Evolutionary conservation across 2,329 filamentous ascomycete genomes (phyloP), one percentile per base, ranked within the genome.

Genomic region (Colletotrichum sp.): DNA sequence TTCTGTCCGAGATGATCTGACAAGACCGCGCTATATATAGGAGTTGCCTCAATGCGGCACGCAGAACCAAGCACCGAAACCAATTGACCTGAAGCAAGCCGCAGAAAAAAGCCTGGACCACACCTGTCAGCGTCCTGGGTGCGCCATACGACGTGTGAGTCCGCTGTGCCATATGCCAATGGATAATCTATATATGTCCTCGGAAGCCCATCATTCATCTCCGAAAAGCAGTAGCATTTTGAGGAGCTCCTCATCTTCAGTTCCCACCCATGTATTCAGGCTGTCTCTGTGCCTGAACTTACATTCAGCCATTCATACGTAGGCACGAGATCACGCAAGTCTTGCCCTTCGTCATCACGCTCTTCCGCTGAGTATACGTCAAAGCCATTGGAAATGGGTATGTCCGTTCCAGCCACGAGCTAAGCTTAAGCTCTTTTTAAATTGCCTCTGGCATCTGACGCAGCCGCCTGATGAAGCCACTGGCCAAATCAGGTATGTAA

Each of bases 21-120:
- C 18, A 48, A 43, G 18, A n/a, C 18, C 39, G 39, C 39, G 3
- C 0, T 43, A 0, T 12, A 43, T 43, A 6, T n/a, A 6, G 9
- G 3, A 6, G 3, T n/a, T 2, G 1, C 5, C 39, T 43, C 0
- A 10, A 4, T 8, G 36, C 7, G 18, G 18, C 1, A 1, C 18
- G 39, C 39, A 43, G 18, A 43, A n/a, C 18, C 0, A 12, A n/a
- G 39, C 1, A n/a, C 9, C 0, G 3, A 12, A 10, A n/a, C 3
- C 39, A 43, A 3, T n/a, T 43, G 3, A 3, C 39, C 39, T 43
- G 39, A 48, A 48, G 43, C 3, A 4, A 21, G 43, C 3, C 18
- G 9, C 43, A 48, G 10, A 48, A 30, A 30, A 30, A 30, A 30
- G 28, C 28, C 28, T 30, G 28, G 28, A 30, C 28, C 28, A 30